A percentile compares a stretch with the other conserved stretches of the same genome.
Conservation (phyloP, 2,329 filamentous ascomycete genomes). For the Hypoxylon sp. region DNA sequence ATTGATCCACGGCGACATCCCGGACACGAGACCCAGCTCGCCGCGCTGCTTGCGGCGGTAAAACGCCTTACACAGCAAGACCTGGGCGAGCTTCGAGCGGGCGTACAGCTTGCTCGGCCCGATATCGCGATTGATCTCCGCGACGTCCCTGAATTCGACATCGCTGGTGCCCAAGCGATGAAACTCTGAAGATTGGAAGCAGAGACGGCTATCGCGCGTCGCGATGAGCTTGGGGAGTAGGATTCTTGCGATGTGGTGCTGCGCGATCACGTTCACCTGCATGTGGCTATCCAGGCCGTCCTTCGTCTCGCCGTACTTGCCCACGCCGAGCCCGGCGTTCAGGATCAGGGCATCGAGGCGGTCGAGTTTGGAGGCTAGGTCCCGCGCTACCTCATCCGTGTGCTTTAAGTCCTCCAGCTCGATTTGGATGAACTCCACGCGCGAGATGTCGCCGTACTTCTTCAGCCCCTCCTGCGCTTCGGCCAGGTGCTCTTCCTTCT, state of each 20-base stretch:
- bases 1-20: conserved; percentile 60
- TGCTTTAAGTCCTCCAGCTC: conserved; percentile 63
- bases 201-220: conserved; percentile 62
- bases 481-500: conserved; percentile 63
- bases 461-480: conserved; percentile 60
- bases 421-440: conserved; percentile 62
- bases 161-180: conserved; percentile 55
- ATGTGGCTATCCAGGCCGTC: conserved; percentile 60
- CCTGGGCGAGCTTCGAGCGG: conserved; percentile 64
- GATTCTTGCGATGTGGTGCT: conserved; percentile 63
- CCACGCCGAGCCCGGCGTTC: conserved; percentile 66
- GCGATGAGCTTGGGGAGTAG: conserved; percentile 62
- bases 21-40: conserved; percentile 53
- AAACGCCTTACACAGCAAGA: conserved; percentile 62
- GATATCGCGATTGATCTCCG: conserved; percentile 65
- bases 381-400: conserved; percentile 61
- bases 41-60: conserved; percentile 57
- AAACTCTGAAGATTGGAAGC: conserved; percentile 65
- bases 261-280: conserved; percentile 54
- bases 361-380: conserved; percentile 58
- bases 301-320: conserved; percentile 62
- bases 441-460: conserved; percentile 61
- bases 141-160: conserved; percentile 59
- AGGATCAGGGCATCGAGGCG: conserved; percentile 63
- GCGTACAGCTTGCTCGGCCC: conserved; percentile 64